Percentiles rank a stretch among this genome's conserved stretches.
These are phyloP conservation scores for Lepiota venenata DNA, from an alignment of 768 basidiomycete genomes.

Conservation along the genomic window DNA sequence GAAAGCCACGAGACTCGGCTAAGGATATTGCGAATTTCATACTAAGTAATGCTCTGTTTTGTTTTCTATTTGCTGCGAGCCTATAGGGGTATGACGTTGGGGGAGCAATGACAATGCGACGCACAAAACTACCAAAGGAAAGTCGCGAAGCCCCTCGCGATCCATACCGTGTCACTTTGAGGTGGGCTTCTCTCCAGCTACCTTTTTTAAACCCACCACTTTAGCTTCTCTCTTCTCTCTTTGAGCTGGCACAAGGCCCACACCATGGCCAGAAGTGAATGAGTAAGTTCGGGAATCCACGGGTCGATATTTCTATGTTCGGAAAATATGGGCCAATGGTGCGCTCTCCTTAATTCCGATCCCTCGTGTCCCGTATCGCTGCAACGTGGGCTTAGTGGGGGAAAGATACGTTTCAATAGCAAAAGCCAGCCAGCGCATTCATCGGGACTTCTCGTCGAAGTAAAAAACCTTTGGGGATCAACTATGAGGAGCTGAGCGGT, in stretches of 20 bases:
- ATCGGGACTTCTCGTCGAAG: not conserved
- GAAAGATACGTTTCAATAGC: not conserved
- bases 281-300: not conserved
- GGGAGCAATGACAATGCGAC: too few species aligned
- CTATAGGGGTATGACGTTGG: too few species aligned
- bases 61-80: too few species aligned
- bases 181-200: not conserved
- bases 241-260: too few species aligned
- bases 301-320: not conserved
- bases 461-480: too few species aligned
- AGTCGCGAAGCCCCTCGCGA: too few species aligned
- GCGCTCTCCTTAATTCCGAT: not conserved
- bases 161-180: not conserved
- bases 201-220: not conserved
- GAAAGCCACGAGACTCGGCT: not conserved
- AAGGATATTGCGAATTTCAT: too few species aligned
- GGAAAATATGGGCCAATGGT: not conserved
- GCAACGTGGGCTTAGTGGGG: not conserved
- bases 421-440: constrained; percentile 2
- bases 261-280: too few species aligned
- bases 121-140: too few species aligned
- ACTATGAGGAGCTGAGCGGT: too few species aligned
- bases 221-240: too few species aligned
- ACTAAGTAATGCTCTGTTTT: too few species aligned
- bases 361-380: constrained; percentile 2